phyloP scores from a whole-genome alignment of 2,329 filamentous ascomycete species.

The Fusarium devonianum region DNA sequence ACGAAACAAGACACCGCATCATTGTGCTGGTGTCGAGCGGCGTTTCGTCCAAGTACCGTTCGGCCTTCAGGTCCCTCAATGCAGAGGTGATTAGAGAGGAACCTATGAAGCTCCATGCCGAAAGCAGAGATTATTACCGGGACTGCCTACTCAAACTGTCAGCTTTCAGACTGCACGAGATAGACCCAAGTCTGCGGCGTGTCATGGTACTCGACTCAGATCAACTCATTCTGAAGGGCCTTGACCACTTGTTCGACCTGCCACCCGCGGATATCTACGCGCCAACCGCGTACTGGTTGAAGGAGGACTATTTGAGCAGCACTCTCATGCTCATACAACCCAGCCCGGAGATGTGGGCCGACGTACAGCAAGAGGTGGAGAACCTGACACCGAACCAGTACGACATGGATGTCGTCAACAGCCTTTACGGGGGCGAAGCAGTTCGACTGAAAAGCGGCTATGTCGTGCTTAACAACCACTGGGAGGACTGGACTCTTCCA shows the following conservation, averaged over 20 bases:
- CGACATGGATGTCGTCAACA: conserved; percentile 33
- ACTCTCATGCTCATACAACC: conserved; percentile 31
- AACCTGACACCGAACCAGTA: conserved; percentile 15
- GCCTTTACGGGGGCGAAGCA: conserved; percentile 7
- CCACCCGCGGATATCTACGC: conserved; percentile 12
- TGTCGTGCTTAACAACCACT: conserved; percentile 26
- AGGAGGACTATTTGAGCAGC: conserved; percentile 18
- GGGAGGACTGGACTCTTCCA: conserved; percentile 29
- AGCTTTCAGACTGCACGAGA: conserved; percentile 26
- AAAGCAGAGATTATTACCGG: conserved; percentile 9
- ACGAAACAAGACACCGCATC: conserved; percentile 17
- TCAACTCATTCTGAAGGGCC: conserved; percentile 26
- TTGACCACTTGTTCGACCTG: conserved; percentile 24
- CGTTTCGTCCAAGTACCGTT: conserved; percentile 18
- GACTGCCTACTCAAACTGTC: conserved; percentile 28
- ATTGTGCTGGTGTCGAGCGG: conserved; percentile 18
- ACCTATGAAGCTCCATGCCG: conserved; percentile 15
- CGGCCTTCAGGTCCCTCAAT: conserved; percentile 8
- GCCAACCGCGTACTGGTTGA: conserved; percentile 26
- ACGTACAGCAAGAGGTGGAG: conserved; percentile 12
- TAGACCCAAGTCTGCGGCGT: conserved; percentile 12
- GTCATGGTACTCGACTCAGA: conserved; percentile 27
- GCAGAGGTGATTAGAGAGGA: conserved; percentile 18
- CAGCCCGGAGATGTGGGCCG: conserved; percentile 8
- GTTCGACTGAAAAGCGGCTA: conserved; percentile 13